Conservation (phyloP, 2,329 filamentous ascomycete genomes). For the Coniochaeta sp. region DNA sequence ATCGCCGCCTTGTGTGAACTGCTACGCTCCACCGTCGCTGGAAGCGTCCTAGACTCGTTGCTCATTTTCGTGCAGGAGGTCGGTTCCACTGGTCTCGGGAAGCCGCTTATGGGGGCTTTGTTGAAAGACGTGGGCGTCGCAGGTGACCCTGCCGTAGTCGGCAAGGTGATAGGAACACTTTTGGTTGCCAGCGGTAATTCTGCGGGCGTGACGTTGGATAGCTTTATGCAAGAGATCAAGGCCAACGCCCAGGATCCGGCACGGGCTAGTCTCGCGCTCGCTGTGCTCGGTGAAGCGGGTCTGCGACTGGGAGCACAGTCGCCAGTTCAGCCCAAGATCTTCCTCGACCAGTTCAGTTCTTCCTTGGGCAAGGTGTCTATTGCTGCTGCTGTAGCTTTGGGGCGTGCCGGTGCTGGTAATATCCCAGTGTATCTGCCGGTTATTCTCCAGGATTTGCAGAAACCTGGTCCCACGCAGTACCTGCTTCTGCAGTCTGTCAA, state of each 20-base stretch:
- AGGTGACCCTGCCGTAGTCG: conserved; percentile 84
- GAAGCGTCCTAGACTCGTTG: conserved; percentile 76
- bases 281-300: conserved; percentile 85
- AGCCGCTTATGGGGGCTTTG: conserved; percentile 70
- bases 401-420: conserved; percentile 84
- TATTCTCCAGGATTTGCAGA: conserved; percentile 67
- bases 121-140: conserved; percentile 73
- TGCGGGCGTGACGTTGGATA: conserved; percentile 71
- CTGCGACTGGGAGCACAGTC: conserved; percentile 71
- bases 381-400: conserved; percentile 84
- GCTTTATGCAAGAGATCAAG: conserved; percentile 74
- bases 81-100: conserved; percentile 66
- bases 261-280: conserved; percentile 76
- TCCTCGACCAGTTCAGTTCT: conserved; percentile 71
- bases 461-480: conserved; percentile 68
- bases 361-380: conserved; percentile 82
- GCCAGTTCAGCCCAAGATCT: conserved; percentile 66
- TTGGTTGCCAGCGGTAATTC: conserved; percentile 74
- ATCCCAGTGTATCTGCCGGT: conserved; percentile 72
- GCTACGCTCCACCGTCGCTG: conserved; percentile 65
- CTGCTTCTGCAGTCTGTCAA: conserved; percentile 89
- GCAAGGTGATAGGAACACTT: conserved; percentile 86
- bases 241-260: conserved; percentile 58
- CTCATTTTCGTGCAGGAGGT: conserved; percentile 75
- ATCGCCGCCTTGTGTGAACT: conserved; percentile 68